Evolutionary conservation across 2,329 filamentous ascomycete genomes (phyloP).

Genomic region (Ramichloridium luteum): DNA sequence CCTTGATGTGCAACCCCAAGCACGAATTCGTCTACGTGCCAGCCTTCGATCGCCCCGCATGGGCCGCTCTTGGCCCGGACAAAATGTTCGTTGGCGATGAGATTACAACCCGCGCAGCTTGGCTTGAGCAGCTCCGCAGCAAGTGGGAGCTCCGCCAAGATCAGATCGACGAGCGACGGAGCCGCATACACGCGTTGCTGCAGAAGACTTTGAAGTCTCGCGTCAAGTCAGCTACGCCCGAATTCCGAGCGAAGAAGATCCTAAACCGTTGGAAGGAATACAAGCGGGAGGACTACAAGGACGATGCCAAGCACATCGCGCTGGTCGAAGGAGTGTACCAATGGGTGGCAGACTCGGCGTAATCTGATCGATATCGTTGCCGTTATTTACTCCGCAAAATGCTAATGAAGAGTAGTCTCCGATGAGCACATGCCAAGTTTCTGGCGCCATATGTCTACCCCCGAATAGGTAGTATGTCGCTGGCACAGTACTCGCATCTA

Average conservation of each 20-base stretch:
- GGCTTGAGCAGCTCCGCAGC: constrained; percentile 2
- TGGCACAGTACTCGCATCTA: too few relatives aligned
- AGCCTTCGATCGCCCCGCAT: constrained; percentile 2
- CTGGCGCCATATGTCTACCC: too few relatives aligned
- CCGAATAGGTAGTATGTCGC: too few relatives aligned
- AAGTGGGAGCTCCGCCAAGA: constrained; percentile 2
- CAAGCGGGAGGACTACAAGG: constrained; percentile 1
- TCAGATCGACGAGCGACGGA: constrained; percentile 1
- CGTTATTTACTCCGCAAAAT: too few relatives aligned
- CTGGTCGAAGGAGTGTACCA: not conserved
- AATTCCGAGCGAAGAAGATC: too few relatives aligned
- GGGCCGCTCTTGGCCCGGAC: not conserved
- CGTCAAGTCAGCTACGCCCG: not conserved
- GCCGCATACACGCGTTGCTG: not conserved
- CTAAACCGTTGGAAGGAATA: not conserved
- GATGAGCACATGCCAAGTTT: too few relatives aligned
- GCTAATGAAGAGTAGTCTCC: too few relatives aligned
- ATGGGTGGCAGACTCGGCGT: too few relatives aligned
- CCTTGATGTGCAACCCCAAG: constrained; percentile 2
- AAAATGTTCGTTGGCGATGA: constrained; percentile 4
- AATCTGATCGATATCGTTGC: too few relatives aligned
- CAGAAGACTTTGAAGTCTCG: not conserved
- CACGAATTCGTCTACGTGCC: constrained; percentile 4
- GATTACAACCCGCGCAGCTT: constrained; percentile 1
- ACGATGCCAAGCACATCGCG: not conserved